Percentiles rank a stretch among this genome's conserved stretches.
Conservation (phyloP, 106 monocot species). For the Apostasia shenzhenica region DNA sequence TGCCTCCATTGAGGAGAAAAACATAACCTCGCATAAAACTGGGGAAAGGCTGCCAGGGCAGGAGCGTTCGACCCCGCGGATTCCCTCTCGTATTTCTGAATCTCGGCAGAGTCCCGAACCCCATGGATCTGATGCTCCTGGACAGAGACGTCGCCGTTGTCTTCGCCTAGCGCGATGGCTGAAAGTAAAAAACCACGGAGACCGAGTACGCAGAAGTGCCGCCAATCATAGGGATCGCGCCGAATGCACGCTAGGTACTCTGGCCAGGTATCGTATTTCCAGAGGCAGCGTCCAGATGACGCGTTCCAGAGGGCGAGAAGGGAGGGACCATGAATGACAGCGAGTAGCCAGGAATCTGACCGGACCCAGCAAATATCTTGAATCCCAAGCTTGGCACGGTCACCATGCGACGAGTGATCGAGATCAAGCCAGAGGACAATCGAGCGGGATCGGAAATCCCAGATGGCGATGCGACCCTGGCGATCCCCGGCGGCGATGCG, state of each 20-base stretch:
- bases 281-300: constrained; percentile 58
- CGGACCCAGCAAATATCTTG: constrained; percentile 98
- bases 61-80: constrained; percentile 17
- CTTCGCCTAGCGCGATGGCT: constrained; percentile 28
- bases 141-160: constrained; percentile 27
- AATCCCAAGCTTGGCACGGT: constrained; percentile 41
- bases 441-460: constrained; percentile 65
- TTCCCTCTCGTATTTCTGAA: constrained; percentile 56
- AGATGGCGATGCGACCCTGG: constrained; percentile 81
- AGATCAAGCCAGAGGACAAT: constrained; percentile 68
- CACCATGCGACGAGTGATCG: constrained; percentile 13
- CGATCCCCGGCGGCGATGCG: constrained; percentile 84
- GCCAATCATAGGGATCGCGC: constrained; percentile 82
- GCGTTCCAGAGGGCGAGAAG: constrained; percentile 71
- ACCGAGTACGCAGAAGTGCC: constrained; percentile 67
- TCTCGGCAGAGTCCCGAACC: constrained; percentile 28
- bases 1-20: constrained; percentile 90
- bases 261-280: constrained; percentile 86
- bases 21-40: constrained; percentile 36
- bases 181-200: constrained; percentile 86
- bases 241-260: constrained; percentile 84
- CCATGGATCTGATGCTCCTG: constrained; percentile 51
- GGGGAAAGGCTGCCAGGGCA: constrained; percentile 53
- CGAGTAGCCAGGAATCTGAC: constrained; percentile 65
- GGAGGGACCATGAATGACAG: constrained; percentile 67